These are phyloP conservation scores for Albophoma yamanashiensis DNA, from an alignment of 2,329 filamentous ascomycete genomes.

Conservation along the genomic window DNA sequence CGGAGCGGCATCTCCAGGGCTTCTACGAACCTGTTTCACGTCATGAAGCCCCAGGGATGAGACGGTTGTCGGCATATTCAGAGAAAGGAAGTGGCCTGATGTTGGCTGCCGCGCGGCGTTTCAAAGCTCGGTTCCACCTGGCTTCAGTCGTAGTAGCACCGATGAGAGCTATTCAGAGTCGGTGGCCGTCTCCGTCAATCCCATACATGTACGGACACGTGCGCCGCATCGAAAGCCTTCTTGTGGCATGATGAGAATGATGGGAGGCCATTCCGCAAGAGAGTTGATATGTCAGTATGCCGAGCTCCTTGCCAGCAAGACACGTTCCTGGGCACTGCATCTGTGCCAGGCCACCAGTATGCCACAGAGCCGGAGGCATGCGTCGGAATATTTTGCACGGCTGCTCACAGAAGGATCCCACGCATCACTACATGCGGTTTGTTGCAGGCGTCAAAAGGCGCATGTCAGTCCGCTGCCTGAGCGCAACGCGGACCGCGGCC, in stretches of 20 bases:
- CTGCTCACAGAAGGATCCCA: background rate
- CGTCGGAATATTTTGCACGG: conserved; percentile 1
- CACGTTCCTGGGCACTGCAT: background rate
- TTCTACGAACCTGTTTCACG: background rate
- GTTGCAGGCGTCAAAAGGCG: background rate
- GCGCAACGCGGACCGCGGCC: background rate
- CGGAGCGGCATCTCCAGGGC: background rate
- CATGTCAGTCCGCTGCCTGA: background rate
- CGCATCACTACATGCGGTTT: background rate
- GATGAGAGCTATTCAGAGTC: background rate
- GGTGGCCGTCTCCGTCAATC: background rate
- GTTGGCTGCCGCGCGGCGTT: background rate
- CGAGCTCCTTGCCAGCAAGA: background rate
- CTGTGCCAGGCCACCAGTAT: background rate
- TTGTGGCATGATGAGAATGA: background rate
- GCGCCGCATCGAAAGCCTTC: background rate
- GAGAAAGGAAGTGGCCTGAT: background rate
- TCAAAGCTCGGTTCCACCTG: background rate
- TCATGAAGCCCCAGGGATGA: background rate
- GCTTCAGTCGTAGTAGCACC: background rate
- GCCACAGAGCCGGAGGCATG: background rate
- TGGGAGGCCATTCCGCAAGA: background rate
- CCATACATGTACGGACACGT: background rate
- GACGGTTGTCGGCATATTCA: background rate
- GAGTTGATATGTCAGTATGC: background rate